Base-by-base conservation (phyloP, 1,284 basidiomycete species). In the Papiliotrema nemorosa region DNA sequence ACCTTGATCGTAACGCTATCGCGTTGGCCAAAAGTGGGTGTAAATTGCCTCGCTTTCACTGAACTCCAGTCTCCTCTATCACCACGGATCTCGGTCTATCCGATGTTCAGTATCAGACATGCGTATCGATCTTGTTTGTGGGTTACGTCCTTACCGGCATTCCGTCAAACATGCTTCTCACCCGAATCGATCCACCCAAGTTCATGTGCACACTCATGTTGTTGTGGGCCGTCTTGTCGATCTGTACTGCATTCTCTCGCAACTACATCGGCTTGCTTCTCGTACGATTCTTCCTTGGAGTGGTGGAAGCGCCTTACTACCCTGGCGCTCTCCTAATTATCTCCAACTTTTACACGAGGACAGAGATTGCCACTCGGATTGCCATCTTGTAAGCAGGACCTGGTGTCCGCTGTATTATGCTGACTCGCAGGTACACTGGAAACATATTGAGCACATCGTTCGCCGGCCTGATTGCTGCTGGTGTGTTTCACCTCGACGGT, bases 71-170 rank as follows among this genome's bases (percentile, higher is more conserved):
- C 25, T 47, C 45, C 27, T 33, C 47, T 5, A n/a, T 58, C 33
- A 39, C 33, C 12, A 45, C 55, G 22, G 68, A 74, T 44, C 66
- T 74, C 31, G 40, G 50, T 29, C 53, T 73, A 21, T 59, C 20
- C 43, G 55, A 63, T 44, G 46, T 54, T 0, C 57, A 67, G 49
- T 67, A 67, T 49, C 55, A 63, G 29, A 71, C 67, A 0, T 63
- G 62, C 29, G 59, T 76, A 16, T 65, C 63, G 1, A 71, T 75
- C 49, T 68, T 76, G 27, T 76, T 62, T 0, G 61, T 62, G 14
- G 67, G 69, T 24, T 69, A 69, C 38, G 58, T 57, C n/a, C 37
- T 66, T 35, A 50, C 53, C 36, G 56, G 63, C 43, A 55, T 73
- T 2, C 70, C 69, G 1, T 54, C 56, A 40, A 66, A 66, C 47